These are phyloP conservation scores for Friedmanniomyces endolithicus DNA, from an alignment of 495 filamentous ascomycete species.

Conservation along the genomic window DNA sequence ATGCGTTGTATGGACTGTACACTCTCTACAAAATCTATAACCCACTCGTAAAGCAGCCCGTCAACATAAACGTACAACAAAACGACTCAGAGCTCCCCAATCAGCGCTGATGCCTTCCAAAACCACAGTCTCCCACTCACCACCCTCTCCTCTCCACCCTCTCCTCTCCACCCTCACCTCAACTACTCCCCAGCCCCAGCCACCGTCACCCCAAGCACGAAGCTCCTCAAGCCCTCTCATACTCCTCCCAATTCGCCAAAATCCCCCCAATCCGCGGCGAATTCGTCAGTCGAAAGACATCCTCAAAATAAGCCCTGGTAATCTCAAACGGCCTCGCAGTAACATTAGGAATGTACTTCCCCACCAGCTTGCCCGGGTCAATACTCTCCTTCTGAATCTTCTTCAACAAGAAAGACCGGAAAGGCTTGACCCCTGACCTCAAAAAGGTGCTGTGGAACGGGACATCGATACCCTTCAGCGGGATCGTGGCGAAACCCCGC, in stretches of 20 bases:
- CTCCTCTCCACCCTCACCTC: no score
- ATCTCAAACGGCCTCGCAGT: conserved; percentile 90
- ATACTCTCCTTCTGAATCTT: conserved; percentile 99
- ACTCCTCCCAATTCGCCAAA: conserved; percentile 71
- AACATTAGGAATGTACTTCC: conserved; percentile 98
- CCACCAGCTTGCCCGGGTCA: conserved; percentile 87
- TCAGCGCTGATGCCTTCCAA: no score
- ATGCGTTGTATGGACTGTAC: background rate
- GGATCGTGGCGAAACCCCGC: conserved; percentile 93
- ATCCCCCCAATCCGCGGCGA: conserved; percentile 83
- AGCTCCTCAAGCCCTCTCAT: conserved; percentile 37
- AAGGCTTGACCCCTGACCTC: conserved; percentile 93
- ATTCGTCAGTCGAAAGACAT: conserved; percentile 87
- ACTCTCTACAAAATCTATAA: background rate
- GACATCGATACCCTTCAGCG: conserved; percentile 91
- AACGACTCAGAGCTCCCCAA: no score
- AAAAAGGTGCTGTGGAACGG: conserved; percentile 98
- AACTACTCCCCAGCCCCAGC: no score
- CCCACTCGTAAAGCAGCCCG: background rate
- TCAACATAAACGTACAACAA: background rate
- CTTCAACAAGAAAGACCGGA: conserved; percentile 93
- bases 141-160: no score
- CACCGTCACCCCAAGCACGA: background rate
- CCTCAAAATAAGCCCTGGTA: conserved; percentile 97
- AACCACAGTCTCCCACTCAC: no score